Evolutionary conservation across 1,139 yeast species (phyloP).

Genomic region (Kluyveromyces marxianus): DNA sequence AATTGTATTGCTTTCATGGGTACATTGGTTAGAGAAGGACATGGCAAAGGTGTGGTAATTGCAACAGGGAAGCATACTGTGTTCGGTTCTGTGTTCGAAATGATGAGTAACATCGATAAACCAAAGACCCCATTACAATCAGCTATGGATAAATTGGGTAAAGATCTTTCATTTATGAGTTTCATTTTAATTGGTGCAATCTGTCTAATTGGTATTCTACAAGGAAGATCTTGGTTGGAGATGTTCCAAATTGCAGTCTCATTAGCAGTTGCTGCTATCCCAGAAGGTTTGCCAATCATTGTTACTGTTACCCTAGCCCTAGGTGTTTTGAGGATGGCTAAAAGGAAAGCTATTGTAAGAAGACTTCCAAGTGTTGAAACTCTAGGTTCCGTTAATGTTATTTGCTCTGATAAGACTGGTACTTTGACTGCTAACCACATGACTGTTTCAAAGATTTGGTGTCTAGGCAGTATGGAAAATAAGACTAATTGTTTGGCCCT

Average conservation of each 20-base stretch:
- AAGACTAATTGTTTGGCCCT: constrained; percentile 39
- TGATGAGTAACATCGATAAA: constrained; percentile 90
- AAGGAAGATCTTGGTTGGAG: constrained; percentile 90
- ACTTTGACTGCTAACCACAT: constrained; percentile 90
- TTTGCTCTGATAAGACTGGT: constrained; percentile 93
- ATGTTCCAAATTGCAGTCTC: constrained; percentile 97
- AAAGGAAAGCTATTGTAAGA: constrained; percentile 83
- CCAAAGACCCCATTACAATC: constrained; percentile 93
- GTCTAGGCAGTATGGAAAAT: constrained; percentile 54
- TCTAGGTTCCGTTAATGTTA: constrained; percentile 88
- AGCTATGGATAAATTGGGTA: constrained; percentile 91
- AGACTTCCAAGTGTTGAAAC: constrained; percentile 94
- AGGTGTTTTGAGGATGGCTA: constrained; percentile 94
- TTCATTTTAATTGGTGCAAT: constrained; percentile 81
- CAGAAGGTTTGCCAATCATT: constrained; percentile 94
- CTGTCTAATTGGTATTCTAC: constrained; percentile 76
- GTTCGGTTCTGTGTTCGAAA: constrained; percentile 81
- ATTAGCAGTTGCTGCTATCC: constrained; percentile 95
- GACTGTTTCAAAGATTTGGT: constrained; percentile 85
- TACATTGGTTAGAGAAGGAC: constrained; percentile 89
- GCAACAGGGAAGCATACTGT: constrained; percentile 85
- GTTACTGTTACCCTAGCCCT: constrained; percentile 93
- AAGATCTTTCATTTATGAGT: constrained; percentile 75
- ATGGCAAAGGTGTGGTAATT: constrained; percentile 86
- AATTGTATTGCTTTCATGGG: constrained; percentile 87